phyloP scores from a whole-genome alignment of 2,329 filamentous ascomycete species.

The Fusarium sp. region DNA sequence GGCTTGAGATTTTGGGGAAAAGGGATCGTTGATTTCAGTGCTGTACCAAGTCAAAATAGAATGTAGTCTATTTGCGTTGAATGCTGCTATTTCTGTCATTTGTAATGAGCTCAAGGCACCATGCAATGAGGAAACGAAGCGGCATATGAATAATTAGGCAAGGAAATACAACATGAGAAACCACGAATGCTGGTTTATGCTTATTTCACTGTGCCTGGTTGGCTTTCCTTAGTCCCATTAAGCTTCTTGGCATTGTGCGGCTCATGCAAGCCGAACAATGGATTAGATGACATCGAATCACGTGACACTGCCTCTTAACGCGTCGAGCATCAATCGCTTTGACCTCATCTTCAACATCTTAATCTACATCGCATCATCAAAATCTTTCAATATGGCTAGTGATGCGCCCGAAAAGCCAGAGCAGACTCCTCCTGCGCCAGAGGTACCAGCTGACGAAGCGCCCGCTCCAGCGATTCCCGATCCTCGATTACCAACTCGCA shows the following conservation, averaged over 20 bases:
- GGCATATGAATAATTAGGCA: constrained; percentile 6
- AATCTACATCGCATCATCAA: constrained; percentile 27
- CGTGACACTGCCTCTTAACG: constrained; percentile 33
- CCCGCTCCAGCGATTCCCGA: constrained; percentile 63
- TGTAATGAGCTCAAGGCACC: neutral
- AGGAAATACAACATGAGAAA: neutral
- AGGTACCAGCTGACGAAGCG: constrained; percentile 40
- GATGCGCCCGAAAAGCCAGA: constrained; percentile 49
- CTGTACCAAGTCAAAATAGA: constrained; percentile 39
- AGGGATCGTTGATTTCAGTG: constrained; percentile 29
- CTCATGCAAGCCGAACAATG: neutral
- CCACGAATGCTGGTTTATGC: neutral
- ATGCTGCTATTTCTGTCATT: constrained; percentile 7
- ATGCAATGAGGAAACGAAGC: neutral
- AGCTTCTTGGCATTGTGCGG: constrained; percentile 18
- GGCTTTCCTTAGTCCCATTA: neutral
- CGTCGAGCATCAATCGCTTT: constrained; percentile 11
- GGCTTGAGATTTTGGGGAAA: constrained; percentile 36
- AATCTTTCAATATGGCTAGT: constrained; percentile 46
- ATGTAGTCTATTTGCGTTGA: constrained; percentile 21
- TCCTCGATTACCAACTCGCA: constrained; percentile 77
- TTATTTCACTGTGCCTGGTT: neutral
- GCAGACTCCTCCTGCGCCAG: constrained; percentile 42
- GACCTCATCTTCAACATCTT: constrained; percentile 21
- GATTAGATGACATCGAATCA: constrained; percentile 31